Conservation (phyloP, 768 basidiomycete genomes). For the Chalciporus piperatus region DNA sequence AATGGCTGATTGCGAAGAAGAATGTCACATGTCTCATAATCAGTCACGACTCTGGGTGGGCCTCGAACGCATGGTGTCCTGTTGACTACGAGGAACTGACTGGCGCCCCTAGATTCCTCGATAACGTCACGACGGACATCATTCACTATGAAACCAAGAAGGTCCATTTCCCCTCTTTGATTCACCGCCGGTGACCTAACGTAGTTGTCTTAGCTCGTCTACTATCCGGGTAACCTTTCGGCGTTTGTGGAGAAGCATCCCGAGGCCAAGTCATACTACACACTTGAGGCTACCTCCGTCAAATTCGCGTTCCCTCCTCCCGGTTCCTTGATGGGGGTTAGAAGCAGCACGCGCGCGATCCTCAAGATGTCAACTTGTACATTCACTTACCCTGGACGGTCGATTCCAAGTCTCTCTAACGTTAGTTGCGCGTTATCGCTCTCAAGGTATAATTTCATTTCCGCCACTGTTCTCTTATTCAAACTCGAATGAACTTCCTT, state of each 20-base stretch:
- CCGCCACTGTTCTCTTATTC: constrained; percentile 19
- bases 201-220: constrained; percentile 61
- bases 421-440: constrained; percentile 93
- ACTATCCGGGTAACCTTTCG: constrained; percentile 91
- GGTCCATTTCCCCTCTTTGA: constrained; percentile 35
- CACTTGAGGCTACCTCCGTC: constrained; percentile 87
- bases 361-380: constrained; percentile 90
- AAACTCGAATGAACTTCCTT: constrained; percentile 19
- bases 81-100: constrained; percentile 8
- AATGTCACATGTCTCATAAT: constrained; percentile 90
- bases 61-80: constrained; percentile 11
- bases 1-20: constrained; percentile 78
- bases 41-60: constrained; percentile 94
- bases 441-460: constrained; percentile 59
- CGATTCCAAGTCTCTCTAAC: constrained; percentile 75
- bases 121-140: constrained; percentile 93
- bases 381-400: constrained; percentile 88
- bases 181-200: constrained; percentile 16
- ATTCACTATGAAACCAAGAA: constrained; percentile 97
- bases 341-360: constrained; percentile 94
- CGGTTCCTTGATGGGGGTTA: constrained; percentile 94
- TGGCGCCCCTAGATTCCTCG: constrained; percentile 67
- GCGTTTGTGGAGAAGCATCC: constrained; percentile 87
- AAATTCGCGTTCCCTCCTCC: constrained; percentile 96
- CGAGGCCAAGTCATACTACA: constrained; percentile 95